Evolutionary conservation across 441 rosid genomes (phyloP).

Genomic region (Metrosideros polymorpha): DNA sequence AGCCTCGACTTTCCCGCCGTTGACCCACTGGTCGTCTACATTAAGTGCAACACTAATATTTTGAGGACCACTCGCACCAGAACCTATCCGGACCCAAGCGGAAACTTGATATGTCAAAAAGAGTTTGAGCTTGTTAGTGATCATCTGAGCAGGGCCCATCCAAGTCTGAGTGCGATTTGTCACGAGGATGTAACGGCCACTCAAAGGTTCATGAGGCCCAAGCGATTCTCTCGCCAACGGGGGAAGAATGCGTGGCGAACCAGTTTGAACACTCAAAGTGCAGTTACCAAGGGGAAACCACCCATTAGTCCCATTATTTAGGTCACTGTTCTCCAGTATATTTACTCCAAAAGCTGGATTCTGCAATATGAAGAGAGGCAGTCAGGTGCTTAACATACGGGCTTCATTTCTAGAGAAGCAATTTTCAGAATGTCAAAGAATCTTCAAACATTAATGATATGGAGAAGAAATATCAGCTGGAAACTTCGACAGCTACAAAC

Average conservation of each 20-base stretch:
- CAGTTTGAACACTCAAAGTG: constrained; percentile 45
- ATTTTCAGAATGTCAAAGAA: not conserved
- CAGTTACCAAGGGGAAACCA: constrained; percentile 89
- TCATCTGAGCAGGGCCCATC: constrained; percentile 95
- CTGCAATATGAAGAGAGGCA: constrained; percentile 22
- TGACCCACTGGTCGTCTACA: constrained; percentile 77
- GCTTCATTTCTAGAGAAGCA: not conserved
- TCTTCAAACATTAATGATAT: not conserved
- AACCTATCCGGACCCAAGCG: constrained; percentile 82
- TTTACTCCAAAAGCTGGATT: constrained; percentile 63
- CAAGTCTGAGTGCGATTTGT: constrained; percentile 71
- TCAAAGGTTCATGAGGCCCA: constrained; percentile 48
- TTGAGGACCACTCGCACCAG: constrained; percentile 54
- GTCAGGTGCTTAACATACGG: not conserved
- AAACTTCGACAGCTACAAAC: constrained; percentile 17
- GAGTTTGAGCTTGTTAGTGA: constrained; percentile 64
- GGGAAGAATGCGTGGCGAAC: constrained; percentile 76
- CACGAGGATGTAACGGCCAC: constrained; percentile 57
- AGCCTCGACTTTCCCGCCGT: constrained; percentile 75
- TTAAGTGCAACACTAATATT: constrained; percentile 69
- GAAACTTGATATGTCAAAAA: constrained; percentile 84
- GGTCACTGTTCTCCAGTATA: constrained; percentile 52
- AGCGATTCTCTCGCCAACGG: constrained; percentile 85
- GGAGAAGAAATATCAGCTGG: not conserved
- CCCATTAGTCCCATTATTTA: constrained; percentile 38